phyloP scores from a whole-genome alignment of 257 asterid genomes.

The Echites panduratus region DNA sequence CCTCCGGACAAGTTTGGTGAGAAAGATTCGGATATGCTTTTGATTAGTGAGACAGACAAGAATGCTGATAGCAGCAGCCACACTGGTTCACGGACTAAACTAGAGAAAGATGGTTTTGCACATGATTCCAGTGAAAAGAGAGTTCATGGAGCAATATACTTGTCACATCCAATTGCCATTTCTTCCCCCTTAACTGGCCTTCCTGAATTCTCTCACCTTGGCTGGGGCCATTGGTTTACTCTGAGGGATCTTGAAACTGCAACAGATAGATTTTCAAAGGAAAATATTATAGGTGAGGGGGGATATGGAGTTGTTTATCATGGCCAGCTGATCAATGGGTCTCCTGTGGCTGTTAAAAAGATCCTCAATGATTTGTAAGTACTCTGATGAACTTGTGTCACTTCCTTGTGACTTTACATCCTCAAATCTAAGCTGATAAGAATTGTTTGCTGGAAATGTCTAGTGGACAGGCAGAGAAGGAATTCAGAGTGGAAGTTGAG shows the following conservation, averaged over 20 bases:
- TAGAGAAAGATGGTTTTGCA: constrained; percentile 25
- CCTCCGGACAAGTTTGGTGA: constrained; percentile 28
- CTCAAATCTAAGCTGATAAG: background rate
- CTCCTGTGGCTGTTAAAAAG: constrained; percentile 72
- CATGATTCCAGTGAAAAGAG: constrained; percentile 36
- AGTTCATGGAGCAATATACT: constrained; percentile 14
- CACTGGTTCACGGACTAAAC: constrained; percentile 30
- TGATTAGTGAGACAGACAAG: constrained; percentile 31
- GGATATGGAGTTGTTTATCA: constrained; percentile 85
- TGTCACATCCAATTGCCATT: constrained; percentile 22
- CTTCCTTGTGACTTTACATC: background rate
- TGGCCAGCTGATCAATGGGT: constrained; percentile 59
- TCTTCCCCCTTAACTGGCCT: constrained; percentile 59
- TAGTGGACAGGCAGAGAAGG: constrained; percentile 94
- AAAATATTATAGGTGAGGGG: constrained; percentile 80
- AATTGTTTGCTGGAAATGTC: constrained; percentile 6
- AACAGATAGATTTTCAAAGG: constrained; percentile 54
- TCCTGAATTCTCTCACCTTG: constrained; percentile 80
- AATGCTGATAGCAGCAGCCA: constrained; percentile 26
- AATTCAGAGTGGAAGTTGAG: constrained; percentile 83
- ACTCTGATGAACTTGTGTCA: background rate
- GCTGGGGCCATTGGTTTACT: constrained; percentile 97
- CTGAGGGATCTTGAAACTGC: constrained; percentile 73
- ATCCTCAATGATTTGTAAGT: constrained; percentile 83
- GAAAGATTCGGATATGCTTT: constrained; percentile 42